Evolutionary conservation across 116 monocot genomes (phyloP).

Genomic region (Phalaenopsis hybrid): DNA sequence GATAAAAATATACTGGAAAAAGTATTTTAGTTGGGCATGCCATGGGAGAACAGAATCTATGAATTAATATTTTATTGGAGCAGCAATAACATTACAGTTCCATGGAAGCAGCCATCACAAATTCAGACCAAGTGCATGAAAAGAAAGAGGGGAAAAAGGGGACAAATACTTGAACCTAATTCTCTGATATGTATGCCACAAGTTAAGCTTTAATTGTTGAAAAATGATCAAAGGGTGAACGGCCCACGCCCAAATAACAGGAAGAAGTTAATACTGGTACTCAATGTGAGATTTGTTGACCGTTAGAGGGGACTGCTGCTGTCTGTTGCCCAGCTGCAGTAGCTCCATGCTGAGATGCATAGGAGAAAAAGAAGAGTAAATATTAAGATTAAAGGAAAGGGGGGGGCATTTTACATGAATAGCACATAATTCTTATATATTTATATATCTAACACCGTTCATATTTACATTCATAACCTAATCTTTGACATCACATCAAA

Average conservation of each 20-base stretch:
- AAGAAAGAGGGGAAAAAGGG: background rate
- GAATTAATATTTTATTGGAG: background rate
- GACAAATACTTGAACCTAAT: background rate
- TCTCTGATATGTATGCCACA: slow-evolving; percentile 3
- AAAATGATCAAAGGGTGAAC: background rate
- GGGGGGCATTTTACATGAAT: too few relatives aligned
- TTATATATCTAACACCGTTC: too few relatives aligned
- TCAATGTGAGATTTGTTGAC: slow-evolving; percentile 9
- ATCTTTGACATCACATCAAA: too few relatives aligned
- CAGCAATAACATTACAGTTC: background rate
- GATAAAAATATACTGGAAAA: too few relatives aligned
- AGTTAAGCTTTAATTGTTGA: background rate
- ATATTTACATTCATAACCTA: too few relatives aligned
- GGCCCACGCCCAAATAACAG: background rate
- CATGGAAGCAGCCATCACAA: background rate
- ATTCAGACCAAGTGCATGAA: background rate
- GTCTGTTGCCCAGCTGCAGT: slow-evolving; percentile 5
- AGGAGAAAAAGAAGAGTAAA: too few relatives aligned
- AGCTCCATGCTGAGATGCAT: too few relatives aligned
- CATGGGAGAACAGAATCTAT: background rate
- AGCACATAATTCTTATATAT: too few relatives aligned
- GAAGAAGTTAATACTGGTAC: background rate
- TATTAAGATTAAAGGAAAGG: too few relatives aligned
- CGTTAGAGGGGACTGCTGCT: slow-evolving; percentile 16
- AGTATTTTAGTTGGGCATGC: too few relatives aligned